A percentile compares a stretch with the other conserved stretches of the same genome.
Conservation (phyloP, 2,329 filamentous ascomycete genomes). For the Pseudogymnoascus sp. region DNA sequence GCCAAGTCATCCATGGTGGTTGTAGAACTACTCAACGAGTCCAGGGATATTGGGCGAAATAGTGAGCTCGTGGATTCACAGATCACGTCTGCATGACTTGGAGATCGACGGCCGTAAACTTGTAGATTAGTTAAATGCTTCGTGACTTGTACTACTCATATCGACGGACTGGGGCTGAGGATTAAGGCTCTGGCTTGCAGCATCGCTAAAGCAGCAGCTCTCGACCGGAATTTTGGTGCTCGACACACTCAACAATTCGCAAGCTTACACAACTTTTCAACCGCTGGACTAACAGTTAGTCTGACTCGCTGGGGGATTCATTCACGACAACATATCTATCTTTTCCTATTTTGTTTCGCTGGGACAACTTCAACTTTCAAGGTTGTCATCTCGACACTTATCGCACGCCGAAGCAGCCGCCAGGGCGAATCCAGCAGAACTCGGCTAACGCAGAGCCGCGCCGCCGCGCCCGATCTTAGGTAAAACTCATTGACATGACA, state of each 20-base stretch:
- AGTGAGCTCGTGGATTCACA: not conserved
- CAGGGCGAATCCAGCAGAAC: conserved; percentile 5
- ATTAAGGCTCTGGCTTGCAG: not conserved
- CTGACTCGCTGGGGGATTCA: conserved; percentile 3
- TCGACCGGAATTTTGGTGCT: not conserved
- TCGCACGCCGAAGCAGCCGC: conserved; percentile 1
- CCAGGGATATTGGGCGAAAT: not conserved
- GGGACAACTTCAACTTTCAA: not conserved
- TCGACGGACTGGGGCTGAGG: not conserved
- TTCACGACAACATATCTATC: not conserved
- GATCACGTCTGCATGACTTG: not conserved
- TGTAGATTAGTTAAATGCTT: conserved; percentile 8
- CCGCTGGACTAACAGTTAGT: not conserved
- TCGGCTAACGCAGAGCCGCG: conserved; percentile 5
- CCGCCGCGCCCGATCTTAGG: conserved; percentile 4
- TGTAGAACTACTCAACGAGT: not conserved
- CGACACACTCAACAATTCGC: conserved; percentile 1
- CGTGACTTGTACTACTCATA: conserved; percentile 5
- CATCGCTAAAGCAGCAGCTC: not conserved
- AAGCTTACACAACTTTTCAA: not conserved
- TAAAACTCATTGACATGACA: conserved; percentile 7
- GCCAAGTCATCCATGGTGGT: not conserved
- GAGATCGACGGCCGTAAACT: not conserved
- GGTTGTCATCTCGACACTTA: not conserved
- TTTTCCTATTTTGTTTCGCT: conserved; percentile 4